Conservation (phyloP, 768 basidiomycete species). For the Leccinum uliginosum region DNA sequence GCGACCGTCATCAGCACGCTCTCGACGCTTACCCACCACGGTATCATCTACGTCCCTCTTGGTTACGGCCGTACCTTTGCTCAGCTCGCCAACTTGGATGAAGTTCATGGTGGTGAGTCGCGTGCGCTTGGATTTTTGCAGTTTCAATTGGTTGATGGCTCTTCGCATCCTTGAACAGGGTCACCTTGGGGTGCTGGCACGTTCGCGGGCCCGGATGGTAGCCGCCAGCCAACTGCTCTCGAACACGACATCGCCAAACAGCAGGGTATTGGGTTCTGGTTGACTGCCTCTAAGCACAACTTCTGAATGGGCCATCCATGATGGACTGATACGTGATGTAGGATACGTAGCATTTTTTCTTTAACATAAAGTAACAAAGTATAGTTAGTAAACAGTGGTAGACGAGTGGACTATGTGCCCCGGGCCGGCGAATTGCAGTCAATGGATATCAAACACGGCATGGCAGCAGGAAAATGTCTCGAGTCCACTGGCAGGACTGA, state of each 20-base stretch:
- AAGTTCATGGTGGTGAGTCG: slow-evolving; percentile 56
- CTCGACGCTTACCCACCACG: slow-evolving; percentile 67
- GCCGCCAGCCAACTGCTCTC: slow-evolving; percentile 43
- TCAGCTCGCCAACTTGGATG: slow-evolving; percentile 39
- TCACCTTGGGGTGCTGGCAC: slow-evolving; percentile 80
- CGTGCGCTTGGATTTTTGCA: background rate
- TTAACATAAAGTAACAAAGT: background rate
- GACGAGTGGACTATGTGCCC: background rate
- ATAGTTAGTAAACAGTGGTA: too few species aligned
- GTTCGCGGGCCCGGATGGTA: slow-evolving; percentile 42
- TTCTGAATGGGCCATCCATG: slow-evolving; percentile 9
- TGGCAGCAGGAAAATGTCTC: too few species aligned
- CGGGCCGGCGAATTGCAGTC: background rate
- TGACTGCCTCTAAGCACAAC: slow-evolving; percentile 39
- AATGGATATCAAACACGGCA: too few species aligned
- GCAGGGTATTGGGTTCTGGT: slow-evolving; percentile 53
- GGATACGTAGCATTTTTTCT: background rate
- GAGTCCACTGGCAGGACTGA: too few species aligned
- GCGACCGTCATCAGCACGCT: slow-evolving; percentile 47
- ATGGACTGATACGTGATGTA: background rate
- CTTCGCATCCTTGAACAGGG: slow-evolving; percentile 34
- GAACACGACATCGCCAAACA: slow-evolving; percentile 49
- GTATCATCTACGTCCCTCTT: slow-evolving; percentile 65
- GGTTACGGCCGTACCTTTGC: slow-evolving; percentile 53
- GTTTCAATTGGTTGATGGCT: background rate